Base-by-base conservation (phyloP, 1,284 basidiomycete species). In the Irpex sp. region DNA sequence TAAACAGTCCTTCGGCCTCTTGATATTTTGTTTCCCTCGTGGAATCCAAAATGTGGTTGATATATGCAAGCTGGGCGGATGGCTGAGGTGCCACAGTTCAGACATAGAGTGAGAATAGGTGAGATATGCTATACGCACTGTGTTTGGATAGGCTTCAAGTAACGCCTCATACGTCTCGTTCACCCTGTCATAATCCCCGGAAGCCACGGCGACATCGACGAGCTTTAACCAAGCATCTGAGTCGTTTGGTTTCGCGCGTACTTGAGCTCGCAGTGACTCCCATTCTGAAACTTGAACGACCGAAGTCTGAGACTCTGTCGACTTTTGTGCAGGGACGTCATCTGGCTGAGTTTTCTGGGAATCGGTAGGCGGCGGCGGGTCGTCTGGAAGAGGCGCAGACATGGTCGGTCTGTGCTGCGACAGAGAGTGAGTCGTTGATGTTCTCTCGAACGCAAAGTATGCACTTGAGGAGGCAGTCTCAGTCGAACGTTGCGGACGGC, bases 1-100 rank as follows among this genome's bases (percentile, higher is more conserved):
- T 89, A 80, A 97, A 96, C 19, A 94, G 76, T 15, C 83, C 81
- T 77, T 93, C 89, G 35, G 89, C 91, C 70, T 87, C 86, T 66
- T 83, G 82, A 74, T 90, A 91, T 21, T 84, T 81, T 19, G 81
- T 78, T 31, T 81, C 83, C 66, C 83, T 81, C 1, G 68, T 65
- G 37, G 71, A 69, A 39, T 71, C 70, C 71, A 94, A 76, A 69
- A 91, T 93, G 70, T 95, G 89, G 62, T 86, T 87, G 71, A 95
- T 84, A 72, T 95, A 95, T 31, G 89, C 87, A 66, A 92, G 89
- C 76, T 93, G 90, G 0, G 86, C 88, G 9, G 86, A 83, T 13
- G 88, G 83, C 90, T 92, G 65, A 68, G 50, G 21, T 51, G 9
- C 9, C 50, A 19, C 63, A 60, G 19, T 50, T 31, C 37, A 50